Evolutionary conservation across 2,329 filamentous ascomycete genomes (phyloP).

Genomic region (Colletotrichum chlorophyti): DNA sequence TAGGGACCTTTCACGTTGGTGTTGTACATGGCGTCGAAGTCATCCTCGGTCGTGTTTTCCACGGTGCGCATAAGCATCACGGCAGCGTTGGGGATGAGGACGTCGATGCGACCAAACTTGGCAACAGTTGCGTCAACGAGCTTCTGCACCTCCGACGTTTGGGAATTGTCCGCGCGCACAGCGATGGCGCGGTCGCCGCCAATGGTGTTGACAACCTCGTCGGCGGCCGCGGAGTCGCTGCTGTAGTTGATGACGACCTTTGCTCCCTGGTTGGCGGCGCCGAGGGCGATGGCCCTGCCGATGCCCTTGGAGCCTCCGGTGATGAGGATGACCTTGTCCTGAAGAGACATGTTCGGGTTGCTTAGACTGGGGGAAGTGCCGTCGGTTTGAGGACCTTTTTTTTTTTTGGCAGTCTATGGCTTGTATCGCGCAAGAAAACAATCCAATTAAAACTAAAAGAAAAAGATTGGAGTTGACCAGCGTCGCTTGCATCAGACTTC

Average conservation of each 20-base stretch:
- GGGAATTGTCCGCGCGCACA: constrained; percentile 62
- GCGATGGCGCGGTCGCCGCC: constrained; percentile 55
- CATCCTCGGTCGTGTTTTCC: constrained; percentile 53
- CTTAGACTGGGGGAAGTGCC: not conserved
- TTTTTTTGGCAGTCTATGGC: too few species aligned
- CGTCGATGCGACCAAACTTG: constrained; percentile 63
- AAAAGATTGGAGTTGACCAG: too few species aligned
- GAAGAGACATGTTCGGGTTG: constrained; percentile 36
- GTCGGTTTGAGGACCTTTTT: too few species aligned
- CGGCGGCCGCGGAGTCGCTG: constrained; percentile 51
- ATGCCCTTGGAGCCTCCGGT: constrained; percentile 66
- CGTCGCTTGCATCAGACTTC: too few species aligned
- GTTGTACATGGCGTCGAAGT: constrained; percentile 56
- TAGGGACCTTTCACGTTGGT: constrained; percentile 65
- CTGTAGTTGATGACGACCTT: constrained; percentile 66
- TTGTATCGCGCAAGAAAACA: too few species aligned
- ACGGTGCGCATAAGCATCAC: constrained; percentile 57
- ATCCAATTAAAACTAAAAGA: too few species aligned
- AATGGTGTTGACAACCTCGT: constrained; percentile 53
- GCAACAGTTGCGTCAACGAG: constrained; percentile 56
- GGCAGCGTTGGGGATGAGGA: constrained; percentile 64
- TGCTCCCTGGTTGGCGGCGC: constrained; percentile 62
- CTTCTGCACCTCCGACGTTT: constrained; percentile 50
- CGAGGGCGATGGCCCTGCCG: constrained; percentile 63
- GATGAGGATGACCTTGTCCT: constrained; percentile 54